Evolutionary conservation across 108 stramenopile genomes (phyloP).

Genomic region (Pelagomonas calceolata): DNA sequence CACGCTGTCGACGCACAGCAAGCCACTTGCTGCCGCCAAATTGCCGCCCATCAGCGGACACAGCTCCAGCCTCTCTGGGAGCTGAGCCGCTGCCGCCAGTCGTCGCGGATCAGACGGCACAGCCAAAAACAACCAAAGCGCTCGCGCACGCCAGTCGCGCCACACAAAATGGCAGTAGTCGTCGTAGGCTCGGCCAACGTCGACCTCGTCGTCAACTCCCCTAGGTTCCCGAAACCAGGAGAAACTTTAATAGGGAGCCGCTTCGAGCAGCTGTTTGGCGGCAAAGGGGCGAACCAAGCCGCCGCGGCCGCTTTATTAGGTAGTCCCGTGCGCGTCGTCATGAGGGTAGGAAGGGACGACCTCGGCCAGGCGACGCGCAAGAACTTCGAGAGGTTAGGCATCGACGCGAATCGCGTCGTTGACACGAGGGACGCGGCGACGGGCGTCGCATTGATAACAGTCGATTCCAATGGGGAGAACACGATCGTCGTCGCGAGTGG

Average conservation of each 20-base stretch:
- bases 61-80: too few relatives aligned
- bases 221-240: background rate
- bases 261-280: slow-evolving; percentile 61
- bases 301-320: slow-evolving; percentile 64
- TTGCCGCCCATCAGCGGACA: too few relatives aligned
- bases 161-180: slow-evolving; percentile 36
- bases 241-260: slow-evolving; percentile 58
- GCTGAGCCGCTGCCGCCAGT: too few relatives aligned
- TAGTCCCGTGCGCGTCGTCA: slow-evolving; percentile 53
- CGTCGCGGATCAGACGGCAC: too few relatives aligned
- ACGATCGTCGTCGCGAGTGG: slow-evolving; percentile 61
- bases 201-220: slow-evolving; percentile 45
- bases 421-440: slow-evolving; percentile 22
- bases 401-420: background rate
- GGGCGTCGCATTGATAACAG: slow-evolving; percentile 62
- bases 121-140: too few relatives aligned
- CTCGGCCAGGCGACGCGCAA: slow-evolving; percentile 45
- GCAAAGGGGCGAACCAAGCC: slow-evolving; percentile 85
- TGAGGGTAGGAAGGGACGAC: slow-evolving; percentile 57
- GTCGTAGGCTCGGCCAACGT: slow-evolving; percentile 67
- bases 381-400: slow-evolving; percentile 25
- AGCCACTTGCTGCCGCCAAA: too few relatives aligned
- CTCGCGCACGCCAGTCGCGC: too few relatives aligned
- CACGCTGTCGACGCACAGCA: too few relatives aligned
- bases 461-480: slow-evolving; percentile 54